phyloP scores from a whole-genome alignment of 257 asterid genomes.

The Misopates orontium region DNA sequence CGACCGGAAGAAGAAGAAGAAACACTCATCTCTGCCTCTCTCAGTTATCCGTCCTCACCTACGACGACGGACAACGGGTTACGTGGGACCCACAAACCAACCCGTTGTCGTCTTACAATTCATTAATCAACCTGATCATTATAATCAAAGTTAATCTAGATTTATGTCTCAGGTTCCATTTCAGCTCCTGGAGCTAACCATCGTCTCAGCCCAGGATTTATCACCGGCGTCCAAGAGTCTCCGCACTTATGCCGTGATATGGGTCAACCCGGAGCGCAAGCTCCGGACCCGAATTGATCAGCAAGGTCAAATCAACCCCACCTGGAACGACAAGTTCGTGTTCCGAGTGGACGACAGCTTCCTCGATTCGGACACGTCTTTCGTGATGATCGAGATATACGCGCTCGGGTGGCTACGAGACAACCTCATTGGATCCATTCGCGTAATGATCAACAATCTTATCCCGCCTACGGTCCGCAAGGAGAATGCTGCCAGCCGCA shows the following conservation, averaged over 20 bases:
- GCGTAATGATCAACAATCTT: constrained; percentile 28
- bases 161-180: constrained; percentile 40
- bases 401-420: constrained; percentile 38
- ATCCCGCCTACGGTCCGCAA: constrained; percentile 36
- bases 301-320: constrained; percentile 54
- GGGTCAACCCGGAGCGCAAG: constrained; percentile 54
- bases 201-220: constrained; percentile 72
- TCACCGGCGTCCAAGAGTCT: constrained; percentile 35
- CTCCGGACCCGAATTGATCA: constrained; percentile 47
- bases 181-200: constrained; percentile 61
- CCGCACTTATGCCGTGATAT: constrained; percentile 53
- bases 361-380: constrained; percentile 46
- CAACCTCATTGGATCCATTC: constrained; percentile 34
- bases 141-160: not conserved
- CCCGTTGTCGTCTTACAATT: not conserved
- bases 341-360: constrained; percentile 52
- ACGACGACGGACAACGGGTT: constrained; percentile 10
- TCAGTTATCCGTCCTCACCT: constrained; percentile 32
- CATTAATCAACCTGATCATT: not conserved
- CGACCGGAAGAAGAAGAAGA: too few species aligned
- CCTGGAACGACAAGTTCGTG: constrained; percentile 66
- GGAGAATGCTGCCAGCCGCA: constrained; percentile 2
- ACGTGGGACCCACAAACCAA: constrained; percentile 4
- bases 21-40: too few species aligned
- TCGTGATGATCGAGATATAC: constrained; percentile 34